These are phyloP conservation scores for Simplicillium aogashimaense DNA, from an alignment of 2,329 filamentous ascomycete species.

Conservation along the genomic window DNA sequence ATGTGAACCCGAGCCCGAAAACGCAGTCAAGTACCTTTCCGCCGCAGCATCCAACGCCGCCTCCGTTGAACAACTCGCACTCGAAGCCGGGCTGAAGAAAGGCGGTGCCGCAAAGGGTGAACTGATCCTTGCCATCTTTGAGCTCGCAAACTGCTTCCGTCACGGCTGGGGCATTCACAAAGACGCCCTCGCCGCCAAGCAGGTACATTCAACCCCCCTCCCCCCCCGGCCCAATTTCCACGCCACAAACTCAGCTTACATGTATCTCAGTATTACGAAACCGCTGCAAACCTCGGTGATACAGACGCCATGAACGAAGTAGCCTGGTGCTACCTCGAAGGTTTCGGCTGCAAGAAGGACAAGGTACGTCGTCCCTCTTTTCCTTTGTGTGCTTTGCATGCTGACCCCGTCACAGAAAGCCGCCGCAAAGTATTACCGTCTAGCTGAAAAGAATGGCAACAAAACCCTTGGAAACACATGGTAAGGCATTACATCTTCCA, in stretches of 20 bases:
- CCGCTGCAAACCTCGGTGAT: slow-evolving; percentile 90
- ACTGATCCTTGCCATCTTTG: slow-evolving; percentile 90
- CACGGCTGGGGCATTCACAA: slow-evolving; percentile 88
- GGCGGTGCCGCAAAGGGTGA: slow-evolving; percentile 94
- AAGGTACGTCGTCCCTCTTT: slow-evolving; percentile 58
- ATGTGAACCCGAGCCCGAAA: slow-evolving; percentile 58
- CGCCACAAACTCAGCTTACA: not conserved
- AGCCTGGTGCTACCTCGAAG: slow-evolving; percentile 91
- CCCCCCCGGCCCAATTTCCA: too few species aligned
- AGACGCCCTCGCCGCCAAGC: slow-evolving; percentile 75
- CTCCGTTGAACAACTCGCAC: slow-evolving; percentile 72
- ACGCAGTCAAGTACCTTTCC: slow-evolving; percentile 75
- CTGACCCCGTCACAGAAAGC: not conserved
- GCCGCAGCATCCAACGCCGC: slow-evolving; percentile 86
- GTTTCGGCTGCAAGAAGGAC: slow-evolving; percentile 96
- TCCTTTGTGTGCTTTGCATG: not conserved
- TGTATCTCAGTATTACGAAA: slow-evolving; percentile 76
- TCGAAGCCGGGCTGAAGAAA: slow-evolving; percentile 81
- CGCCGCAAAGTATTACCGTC: slow-evolving; percentile 58
- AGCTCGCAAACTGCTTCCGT: slow-evolving; percentile 86
- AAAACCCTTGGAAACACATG: slow-evolving; percentile 92
- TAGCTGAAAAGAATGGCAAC: slow-evolving; percentile 79
- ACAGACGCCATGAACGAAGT: slow-evolving; percentile 98
- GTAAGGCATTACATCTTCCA: slow-evolving; percentile 41
- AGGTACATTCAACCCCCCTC: slow-evolving; percentile 31